Evolutionary conservation across 2,329 filamentous ascomycete genomes (phyloP), one percentile per base, ranked within the genome.

Genomic region (Nemania sp.): DNA sequence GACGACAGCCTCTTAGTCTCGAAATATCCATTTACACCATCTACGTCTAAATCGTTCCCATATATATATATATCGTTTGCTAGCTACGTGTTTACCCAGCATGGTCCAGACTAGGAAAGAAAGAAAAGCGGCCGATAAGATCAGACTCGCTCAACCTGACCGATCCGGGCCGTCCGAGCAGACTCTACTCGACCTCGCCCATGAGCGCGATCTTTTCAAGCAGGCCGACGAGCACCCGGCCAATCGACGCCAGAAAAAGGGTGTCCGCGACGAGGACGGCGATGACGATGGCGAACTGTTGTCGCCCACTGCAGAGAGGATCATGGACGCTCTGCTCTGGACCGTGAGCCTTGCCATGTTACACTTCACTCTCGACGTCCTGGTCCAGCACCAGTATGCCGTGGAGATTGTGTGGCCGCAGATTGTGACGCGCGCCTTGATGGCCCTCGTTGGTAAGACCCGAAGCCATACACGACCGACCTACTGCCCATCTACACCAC

Each of bases 371-470:
- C 85, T 96, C 60, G 92, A 95, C 76, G 89, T 94, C 43, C 83
- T 96, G 11, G 92, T 94, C 24, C 91, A 93, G 77, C 86, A 90
- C 73, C 93, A 96, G 79, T 96, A 93, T 75, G 88, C 89, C n/a
- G 84, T 89, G 69, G 85, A 88, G 1, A 84, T 94, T 2, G 77
- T 85, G 3, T 93, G 90, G 89, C 64, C 75, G 0, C 79, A 82
- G 26, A 85, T 93, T 2, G 72, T 84, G 13, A 75, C 76, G 57
- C 85, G 91, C 54, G 84, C 88, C 1, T 75, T 80, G 1, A 84
- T 83, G 47, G 86, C 88, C 0, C 84, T 87, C 73, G 74, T 83
- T 27, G 82, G 88, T 90, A 80, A 68, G 82, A 64, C 26, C 18
- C 26, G 24, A 43, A 6, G 26, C 24, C 20, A n/a, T n/a, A n/a